Evolutionary conservation across 2,329 filamentous ascomycete species (phyloP).

Genomic region (Cyanodermella asteris): DNA sequence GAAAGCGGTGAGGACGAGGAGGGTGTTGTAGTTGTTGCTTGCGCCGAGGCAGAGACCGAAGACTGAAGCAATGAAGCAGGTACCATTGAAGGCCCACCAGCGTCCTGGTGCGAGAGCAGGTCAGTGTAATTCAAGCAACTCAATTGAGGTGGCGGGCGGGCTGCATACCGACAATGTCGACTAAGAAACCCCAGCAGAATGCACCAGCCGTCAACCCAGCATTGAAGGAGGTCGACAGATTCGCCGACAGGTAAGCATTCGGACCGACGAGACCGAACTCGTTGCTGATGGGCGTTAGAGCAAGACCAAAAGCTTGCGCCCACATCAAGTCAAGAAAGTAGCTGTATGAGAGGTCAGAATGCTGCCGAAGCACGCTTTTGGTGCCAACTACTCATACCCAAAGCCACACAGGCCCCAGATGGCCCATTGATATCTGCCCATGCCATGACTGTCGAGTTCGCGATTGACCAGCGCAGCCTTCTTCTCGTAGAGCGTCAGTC

Average conservation of each 20-base stretch:
- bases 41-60: constrained; percentile 32
- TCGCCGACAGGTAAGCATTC: constrained; percentile 16
- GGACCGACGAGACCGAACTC: constrained; percentile 28
- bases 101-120: constrained; percentile 18
- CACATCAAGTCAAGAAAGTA: constrained; percentile 29
- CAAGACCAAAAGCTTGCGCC: constrained; percentile 35
- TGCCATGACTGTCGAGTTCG: constrained; percentile 8
- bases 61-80: constrained; percentile 30
- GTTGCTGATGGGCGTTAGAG: constrained; percentile 31
- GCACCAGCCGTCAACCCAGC: constrained; percentile 33
- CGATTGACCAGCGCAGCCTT: constrained; percentile 9
- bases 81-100: constrained; percentile 35
- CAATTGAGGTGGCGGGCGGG: neutral
- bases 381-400: too few species aligned
- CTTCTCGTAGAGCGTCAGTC: constrained; percentile 9
- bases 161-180: constrained; percentile 26
- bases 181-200: constrained; percentile 32
- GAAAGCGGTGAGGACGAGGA: constrained; percentile 32
- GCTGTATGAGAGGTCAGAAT: too few species aligned
- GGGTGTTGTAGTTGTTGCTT: constrained; percentile 26
- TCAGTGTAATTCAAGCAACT: too few species aligned
- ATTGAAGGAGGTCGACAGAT: constrained; percentile 33
- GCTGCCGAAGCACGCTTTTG: too few species aligned
- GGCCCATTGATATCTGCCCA: constrained; percentile 9
- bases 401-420: constrained; percentile 9